These are phyloP conservation scores for Penicillium mononematosum DNA, from an alignment of 495 filamentous ascomycete species.

Conservation along the genomic window DNA sequence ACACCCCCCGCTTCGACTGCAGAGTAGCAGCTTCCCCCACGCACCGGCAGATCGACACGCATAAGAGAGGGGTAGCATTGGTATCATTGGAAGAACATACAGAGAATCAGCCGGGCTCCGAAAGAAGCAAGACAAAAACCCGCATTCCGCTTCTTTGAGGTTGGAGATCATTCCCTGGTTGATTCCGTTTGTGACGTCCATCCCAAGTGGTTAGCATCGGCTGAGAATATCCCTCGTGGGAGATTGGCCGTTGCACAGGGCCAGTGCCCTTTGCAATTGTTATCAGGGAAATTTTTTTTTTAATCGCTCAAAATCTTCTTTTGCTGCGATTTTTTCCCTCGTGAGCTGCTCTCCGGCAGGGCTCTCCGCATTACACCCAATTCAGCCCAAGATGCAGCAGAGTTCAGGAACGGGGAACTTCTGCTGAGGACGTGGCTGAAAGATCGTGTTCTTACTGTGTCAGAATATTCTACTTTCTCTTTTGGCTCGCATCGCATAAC, in stretches of 20 bases:
- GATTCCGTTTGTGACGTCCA: conserved; percentile 25
- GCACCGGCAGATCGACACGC: conserved; percentile 39
- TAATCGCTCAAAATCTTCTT: conserved; percentile 9
- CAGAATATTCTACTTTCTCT: conserved; percentile 33
- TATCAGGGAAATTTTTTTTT: conserved; percentile 37
- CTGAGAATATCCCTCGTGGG: conserved; percentile 12
- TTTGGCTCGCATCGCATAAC: conserved; percentile 40
- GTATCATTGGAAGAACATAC: conserved; percentile 23
- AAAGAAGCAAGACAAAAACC: conserved; percentile 22
- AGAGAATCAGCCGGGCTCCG: conserved; percentile 21
- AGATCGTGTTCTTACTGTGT: conserved; percentile 35
- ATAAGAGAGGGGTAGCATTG: conserved; percentile 36
- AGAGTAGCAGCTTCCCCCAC: conserved; percentile 44
- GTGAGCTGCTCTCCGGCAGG: conserved; percentile 48
- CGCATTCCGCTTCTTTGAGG: conserved; percentile 23
- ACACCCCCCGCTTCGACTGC: conserved; percentile 30
- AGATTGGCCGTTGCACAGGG: conserved; percentile 36
- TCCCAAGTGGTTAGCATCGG: conserved; percentile 24
- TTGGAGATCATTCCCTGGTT: conserved; percentile 26
- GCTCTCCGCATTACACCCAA: conserved; percentile 48
- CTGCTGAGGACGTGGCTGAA: conserved; percentile 51
- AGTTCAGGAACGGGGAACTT: conserved; percentile 46
- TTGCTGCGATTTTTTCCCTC: conserved; percentile 17
- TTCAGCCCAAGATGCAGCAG: conserved; percentile 53
- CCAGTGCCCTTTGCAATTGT: conserved; percentile 40